These are phyloP conservation scores for Wickerhamomyces bovis DNA, from an alignment of 805 yeast species.

Conservation along the genomic window DNA sequence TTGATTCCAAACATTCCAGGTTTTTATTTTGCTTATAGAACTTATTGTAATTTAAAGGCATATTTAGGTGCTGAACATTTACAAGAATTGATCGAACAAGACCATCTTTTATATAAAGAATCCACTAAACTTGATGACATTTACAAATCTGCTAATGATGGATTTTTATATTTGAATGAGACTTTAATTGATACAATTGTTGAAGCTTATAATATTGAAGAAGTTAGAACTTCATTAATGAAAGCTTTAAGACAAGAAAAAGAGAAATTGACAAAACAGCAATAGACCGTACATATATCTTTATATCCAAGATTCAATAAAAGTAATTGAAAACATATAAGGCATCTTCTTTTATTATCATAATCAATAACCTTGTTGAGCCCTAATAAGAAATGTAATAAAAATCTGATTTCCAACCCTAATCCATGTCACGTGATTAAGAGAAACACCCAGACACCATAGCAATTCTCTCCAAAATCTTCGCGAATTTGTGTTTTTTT, in stretches of 20 bases:
- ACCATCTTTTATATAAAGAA: conserved; percentile 32
- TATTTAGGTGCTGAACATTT: conserved; percentile 67
- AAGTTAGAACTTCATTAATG: conserved; percentile 36
- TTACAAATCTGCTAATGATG: conserved; percentile 14
- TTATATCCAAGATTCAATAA: no score
- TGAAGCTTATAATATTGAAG: conserved; percentile 38
- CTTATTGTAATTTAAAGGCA: conserved; percentile 82
- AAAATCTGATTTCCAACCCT: conserved; percentile 11
- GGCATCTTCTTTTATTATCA: no score
- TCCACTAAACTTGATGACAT: conserved; percentile 28
- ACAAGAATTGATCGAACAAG: conserved; percentile 42
- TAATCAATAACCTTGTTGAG: background rate
- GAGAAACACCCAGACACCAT: conserved; percentile 4
- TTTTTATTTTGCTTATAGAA: conserved; percentile 72
- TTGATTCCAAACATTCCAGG: conserved; percentile 92
- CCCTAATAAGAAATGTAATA: background rate
- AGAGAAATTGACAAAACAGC: background rate
- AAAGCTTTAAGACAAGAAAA: conserved; percentile 54
- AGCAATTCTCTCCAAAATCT: conserved; percentile 4
- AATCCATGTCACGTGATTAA: conserved; percentile 6
- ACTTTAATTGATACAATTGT: conserved; percentile 41
- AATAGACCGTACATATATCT: background rate
- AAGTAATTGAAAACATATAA: no score
- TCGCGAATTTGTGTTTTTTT: background rate
- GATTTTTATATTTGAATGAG: conserved; percentile 37